Evolutionary conservation across 148 eudicot species (phyloP), one percentile per base, ranked within the genome.

Genomic region (Fagopyrum esculentum): DNA sequence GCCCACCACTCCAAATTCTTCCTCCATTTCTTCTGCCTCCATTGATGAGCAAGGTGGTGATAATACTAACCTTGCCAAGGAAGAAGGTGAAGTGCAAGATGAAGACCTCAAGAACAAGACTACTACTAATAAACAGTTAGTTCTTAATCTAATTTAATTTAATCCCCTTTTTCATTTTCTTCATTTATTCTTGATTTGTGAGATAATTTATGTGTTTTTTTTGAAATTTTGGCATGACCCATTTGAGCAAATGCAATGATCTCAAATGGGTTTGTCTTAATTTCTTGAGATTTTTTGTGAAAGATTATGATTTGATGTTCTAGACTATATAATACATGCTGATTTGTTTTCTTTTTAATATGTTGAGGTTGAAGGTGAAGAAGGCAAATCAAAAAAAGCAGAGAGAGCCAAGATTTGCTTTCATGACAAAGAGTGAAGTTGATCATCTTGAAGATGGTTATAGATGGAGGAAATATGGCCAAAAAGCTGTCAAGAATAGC

Each of bases 391-490:
- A 83, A 80, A 80, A 82, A 68, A 80, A 75, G 86, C 80, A 83
- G 82, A 84, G 86, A 56, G 93, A 86, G 77, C 85, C 87, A 70
- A 86, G 92, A 80, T 77, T 89, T 81, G 98, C 98, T 0, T 90
- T 93, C 91, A 90, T 93, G 96, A 93, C 98, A 66, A 93, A 83
- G 87, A 93, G 93, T 73, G 98, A 93, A 51, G 91, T 93, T 73
- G 98, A 93, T 89, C 96, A 90, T 77, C 84, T 93, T 75, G 98
- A 93, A 87, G 98, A 93, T 80, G 98, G 98, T 0, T 93, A 87
- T 77, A 77, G 93, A 75, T 93, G 98, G 98, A 85, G 98, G 81
- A 93, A 93, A 79, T 93, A 93, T 69, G 98, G 98, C 80, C 98
- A 93, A 80, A 90, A 90, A 75, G 92, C 96, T 78, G 96, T 93